A percentile compares a stretch with the other conserved stretches of the same genome.
Evolutionary conservation across 805 yeast genomes (phyloP).

Genomic region (Cyberlindnera suaveolens): DNA sequence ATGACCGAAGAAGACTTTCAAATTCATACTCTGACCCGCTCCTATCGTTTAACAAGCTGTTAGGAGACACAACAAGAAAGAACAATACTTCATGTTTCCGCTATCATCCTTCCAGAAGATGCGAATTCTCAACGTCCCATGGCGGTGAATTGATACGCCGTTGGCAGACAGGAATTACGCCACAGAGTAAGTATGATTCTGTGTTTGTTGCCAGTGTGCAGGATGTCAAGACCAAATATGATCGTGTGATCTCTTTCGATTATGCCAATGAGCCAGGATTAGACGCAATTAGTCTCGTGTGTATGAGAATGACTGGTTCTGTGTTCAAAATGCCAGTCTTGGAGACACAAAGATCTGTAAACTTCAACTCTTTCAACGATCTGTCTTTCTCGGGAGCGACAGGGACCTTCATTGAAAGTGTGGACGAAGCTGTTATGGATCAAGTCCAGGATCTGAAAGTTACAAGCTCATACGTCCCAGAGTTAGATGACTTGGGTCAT

Average conservation of each 20-base stretch:
- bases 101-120: constrained; percentile 56
- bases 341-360: constrained; percentile 57
- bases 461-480: background rate
- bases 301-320: constrained; percentile 89
- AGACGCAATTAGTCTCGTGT: constrained; percentile 60
- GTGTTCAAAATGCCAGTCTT: constrained; percentile 71
- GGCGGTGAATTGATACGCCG: constrained; percentile 72
- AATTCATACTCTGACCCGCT: constrained; percentile 42
- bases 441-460: constrained; percentile 14
- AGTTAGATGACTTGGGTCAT: constrained; percentile 25
- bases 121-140: constrained; percentile 75
- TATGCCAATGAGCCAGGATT: constrained; percentile 37
- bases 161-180: constrained; percentile 69
- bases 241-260: constrained; percentile 80
- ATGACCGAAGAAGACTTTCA: constrained; percentile 66
- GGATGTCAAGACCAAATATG: constrained; percentile 70
- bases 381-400: constrained; percentile 52
- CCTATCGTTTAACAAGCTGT: constrained; percentile 52
- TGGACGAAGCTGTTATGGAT: constrained; percentile 25
- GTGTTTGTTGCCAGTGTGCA: constrained; percentile 71
- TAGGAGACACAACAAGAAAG: constrained; percentile 56
- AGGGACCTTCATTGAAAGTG: constrained; percentile 38
- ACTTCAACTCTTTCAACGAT: constrained; percentile 66
- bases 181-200: constrained; percentile 41
- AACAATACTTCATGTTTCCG: constrained; percentile 60